Base-by-base conservation (phyloP, 1,139 yeast genomes). In the Blastobotrys aristatus region DNA sequence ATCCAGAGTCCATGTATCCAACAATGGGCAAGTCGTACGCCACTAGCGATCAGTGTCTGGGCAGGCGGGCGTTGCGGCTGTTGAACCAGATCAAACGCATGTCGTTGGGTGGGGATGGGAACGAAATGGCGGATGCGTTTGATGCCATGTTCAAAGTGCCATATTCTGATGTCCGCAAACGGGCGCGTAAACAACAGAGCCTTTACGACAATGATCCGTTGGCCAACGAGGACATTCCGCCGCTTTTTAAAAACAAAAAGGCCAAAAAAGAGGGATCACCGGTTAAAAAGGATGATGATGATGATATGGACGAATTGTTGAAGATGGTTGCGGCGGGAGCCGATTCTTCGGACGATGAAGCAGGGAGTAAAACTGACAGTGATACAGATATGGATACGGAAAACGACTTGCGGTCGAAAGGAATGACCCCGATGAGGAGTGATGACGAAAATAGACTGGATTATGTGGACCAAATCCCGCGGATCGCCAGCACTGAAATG, bases 1-100 rank as follows among this genome's bases (percentile, higher is more conserved):
- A 44, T 27, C 54, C 54, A 5, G 45, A 43, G 21, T 41, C 48
- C 21, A 11, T 42, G 18, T 43, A 49, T 21, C 22, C 21, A 11
- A 39, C 47, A 4, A 14, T 38, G 4, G 47, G 47, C 18, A 18
- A 41, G 26, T 37, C 32, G 14, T 47, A 44, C 20, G 44, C 47
- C 4, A 42, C 47, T 10, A 22, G 47, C 30, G 52, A 49, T 36
- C 27, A 34, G 33, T 27, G 36, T 24, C 36, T 38, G 10, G 26
- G 44, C 10, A 31, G 37, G 26, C 26, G 46, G 22, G 44, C 46
- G 17, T 24, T 50, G 34, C 14, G 44, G 20, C 20, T 50, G 26
- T 22, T 50, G 43, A 20, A 38, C 24, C 27, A 21, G 43, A 11
- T 50, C n/a, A n/a, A n/a, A n/a, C n/a, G n/a, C 13, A 43, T 36